Conservation (phyloP, 192 early-diverging fungal genomes). For the Coemansia sp. region DNA sequence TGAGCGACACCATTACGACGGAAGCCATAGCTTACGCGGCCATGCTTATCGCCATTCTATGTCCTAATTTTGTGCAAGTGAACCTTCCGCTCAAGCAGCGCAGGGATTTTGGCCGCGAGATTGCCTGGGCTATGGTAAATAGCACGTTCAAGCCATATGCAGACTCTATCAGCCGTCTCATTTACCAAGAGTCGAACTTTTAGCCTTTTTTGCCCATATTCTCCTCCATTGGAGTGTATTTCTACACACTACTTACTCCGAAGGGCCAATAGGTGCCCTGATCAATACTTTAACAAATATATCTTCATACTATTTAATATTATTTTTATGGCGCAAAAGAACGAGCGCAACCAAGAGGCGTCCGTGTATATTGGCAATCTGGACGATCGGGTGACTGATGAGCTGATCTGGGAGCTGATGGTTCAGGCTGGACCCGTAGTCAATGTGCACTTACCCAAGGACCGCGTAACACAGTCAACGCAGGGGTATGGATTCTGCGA, state of each 20-base stretch:
- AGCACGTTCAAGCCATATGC: not conserved
- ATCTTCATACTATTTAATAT: not conserved
- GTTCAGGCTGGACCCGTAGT: conserved; percentile 94
- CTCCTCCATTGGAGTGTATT: not conserved
- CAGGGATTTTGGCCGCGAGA: conserved; percentile 1
- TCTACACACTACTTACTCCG: not conserved
- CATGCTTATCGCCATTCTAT: not conserved
- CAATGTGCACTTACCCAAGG: conserved; percentile 96
- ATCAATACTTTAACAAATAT: not conserved
- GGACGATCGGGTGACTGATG: conserved; percentile 90
- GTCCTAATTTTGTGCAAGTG: not conserved
- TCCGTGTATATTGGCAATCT: conserved; percentile 98
- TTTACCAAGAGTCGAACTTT: not conserved
- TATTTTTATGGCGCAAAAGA: conserved; percentile 54
- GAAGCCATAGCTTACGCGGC: not conserved
- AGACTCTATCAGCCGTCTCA: not conserved
- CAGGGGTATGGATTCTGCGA: conserved; percentile 97
- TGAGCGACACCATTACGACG: not conserved
- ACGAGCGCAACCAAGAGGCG: conserved; percentile 96
- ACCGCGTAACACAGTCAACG: conserved; percentile 90
- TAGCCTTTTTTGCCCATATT: not conserved
- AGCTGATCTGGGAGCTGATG: conserved; percentile 97
- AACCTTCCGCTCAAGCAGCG: not conserved
- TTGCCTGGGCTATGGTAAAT: not conserved
- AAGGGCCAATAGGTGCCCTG: not conserved